Percentiles rank a stretch among this genome's conserved stretches.
Conservation (phyloP, 441 rosid genomes). For the Mallotus repandus region DNA sequence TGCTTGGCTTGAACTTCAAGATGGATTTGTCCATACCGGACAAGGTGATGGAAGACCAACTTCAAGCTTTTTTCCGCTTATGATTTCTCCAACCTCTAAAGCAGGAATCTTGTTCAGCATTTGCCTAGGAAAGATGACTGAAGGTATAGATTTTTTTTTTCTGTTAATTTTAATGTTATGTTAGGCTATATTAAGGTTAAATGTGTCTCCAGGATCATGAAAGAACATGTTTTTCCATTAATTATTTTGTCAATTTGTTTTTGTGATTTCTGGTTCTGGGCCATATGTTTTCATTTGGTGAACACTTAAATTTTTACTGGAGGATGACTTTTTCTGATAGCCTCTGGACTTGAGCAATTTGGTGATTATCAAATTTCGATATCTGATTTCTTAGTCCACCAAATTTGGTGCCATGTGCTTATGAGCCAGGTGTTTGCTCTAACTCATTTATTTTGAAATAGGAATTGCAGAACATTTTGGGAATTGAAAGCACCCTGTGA, state of each 20-base stretch:
- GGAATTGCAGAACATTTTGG: background rate
- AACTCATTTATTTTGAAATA: background rate
- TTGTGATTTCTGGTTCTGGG: conserved; percentile 9
- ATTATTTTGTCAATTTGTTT: background rate
- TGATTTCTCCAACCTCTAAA: conserved; percentile 74
- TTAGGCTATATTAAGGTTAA: background rate
- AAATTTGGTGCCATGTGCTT: background rate
- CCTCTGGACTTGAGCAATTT: background rate
- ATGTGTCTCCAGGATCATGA: background rate
- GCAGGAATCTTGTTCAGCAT: conserved; percentile 81
- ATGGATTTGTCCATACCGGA: conserved; percentile 76
- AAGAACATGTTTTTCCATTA: background rate
- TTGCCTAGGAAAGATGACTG: conserved; percentile 51
- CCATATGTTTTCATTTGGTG: background rate
- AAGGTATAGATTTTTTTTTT: conserved; percentile 36
- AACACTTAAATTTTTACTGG: background rate
- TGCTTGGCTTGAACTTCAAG: conserved; percentile 98
- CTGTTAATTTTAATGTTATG: background rate
- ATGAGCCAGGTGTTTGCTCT: background rate
- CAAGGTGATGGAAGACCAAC: conserved; percentile 80
- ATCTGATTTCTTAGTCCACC: background rate
- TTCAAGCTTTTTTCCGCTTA: conserved; percentile 77
- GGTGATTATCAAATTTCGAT: background rate
- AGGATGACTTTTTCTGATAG: background rate
- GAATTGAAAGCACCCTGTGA: conserved; percentile 2